Evolutionary conservation across 2,329 filamentous ascomycete species (phyloP).

Genomic region (Sporothrix brasiliensis): DNA sequence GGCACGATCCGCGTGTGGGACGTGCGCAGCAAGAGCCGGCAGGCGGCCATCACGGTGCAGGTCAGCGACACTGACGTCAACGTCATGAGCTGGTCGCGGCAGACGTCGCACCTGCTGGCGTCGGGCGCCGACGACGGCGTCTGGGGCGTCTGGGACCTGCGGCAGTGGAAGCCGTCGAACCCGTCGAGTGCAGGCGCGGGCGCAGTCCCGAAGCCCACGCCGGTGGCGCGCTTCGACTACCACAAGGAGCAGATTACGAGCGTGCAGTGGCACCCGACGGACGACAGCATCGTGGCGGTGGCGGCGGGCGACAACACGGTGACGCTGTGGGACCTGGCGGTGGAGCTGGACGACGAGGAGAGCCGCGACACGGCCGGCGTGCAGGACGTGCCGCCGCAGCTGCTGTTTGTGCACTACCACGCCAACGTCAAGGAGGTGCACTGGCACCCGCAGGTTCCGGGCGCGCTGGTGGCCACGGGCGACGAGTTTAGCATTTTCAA

Average conservation of each 20-base stretch:
- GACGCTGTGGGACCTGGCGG: slow-evolving; percentile 93
- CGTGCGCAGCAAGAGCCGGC: slow-evolving; percentile 83
- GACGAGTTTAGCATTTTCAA: slow-evolving; percentile 85
- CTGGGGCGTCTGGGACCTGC: slow-evolving; percentile 95
- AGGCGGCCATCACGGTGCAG: slow-evolving; percentile 83
- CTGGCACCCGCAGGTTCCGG: slow-evolving; percentile 96
- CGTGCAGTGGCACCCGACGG: slow-evolving; percentile 95
- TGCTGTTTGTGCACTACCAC: slow-evolving; percentile 96
- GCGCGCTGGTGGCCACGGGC: slow-evolving; percentile 85
- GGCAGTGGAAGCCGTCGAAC: slow-evolving; percentile 82
- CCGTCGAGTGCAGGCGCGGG: slow-evolving; percentile 35
- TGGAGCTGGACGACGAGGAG: slow-evolving; percentile 96
- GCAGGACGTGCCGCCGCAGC: slow-evolving; percentile 87
- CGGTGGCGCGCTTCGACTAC: slow-evolving; percentile 92
- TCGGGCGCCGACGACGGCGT: slow-evolving; percentile 91
- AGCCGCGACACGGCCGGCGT: slow-evolving; percentile 85
- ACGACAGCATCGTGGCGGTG: slow-evolving; percentile 93
- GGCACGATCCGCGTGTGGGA: slow-evolving; percentile 97
- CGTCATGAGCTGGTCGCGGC: slow-evolving; percentile 91
- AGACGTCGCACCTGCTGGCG: slow-evolving; percentile 86
- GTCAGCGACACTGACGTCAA: slow-evolving; percentile 88
- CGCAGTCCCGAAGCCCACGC: slow-evolving; percentile 58
- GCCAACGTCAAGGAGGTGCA: slow-evolving; percentile 93
- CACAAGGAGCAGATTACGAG: slow-evolving; percentile 96
- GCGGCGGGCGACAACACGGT: slow-evolving; percentile 92